phyloP scores from a whole-genome alignment of 768 basidiomycete genomes.

The Rhodotorula babjevae region DNA sequence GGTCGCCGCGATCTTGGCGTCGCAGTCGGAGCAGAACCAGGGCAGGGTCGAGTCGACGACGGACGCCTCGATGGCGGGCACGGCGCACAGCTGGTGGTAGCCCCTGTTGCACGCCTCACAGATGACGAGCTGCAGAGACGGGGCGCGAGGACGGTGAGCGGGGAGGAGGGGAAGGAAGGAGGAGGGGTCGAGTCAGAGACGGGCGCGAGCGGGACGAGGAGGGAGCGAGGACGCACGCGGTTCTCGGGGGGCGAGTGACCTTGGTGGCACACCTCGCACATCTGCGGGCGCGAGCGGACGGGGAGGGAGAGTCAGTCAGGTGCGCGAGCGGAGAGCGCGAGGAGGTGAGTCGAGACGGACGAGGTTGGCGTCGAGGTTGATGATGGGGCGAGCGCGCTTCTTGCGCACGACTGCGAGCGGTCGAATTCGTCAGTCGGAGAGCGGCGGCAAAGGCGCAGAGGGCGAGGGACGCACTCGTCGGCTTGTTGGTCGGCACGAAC shows the following conservation, averaged over 20 bases:
- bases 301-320: neutral
- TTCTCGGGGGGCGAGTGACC: slow-evolving; percentile 33
- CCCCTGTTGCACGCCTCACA: slow-evolving; percentile 32
- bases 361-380: slow-evolving; percentile 20
- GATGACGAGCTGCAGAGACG: slow-evolving; percentile 27
- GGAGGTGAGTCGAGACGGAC: neutral
- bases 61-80: slow-evolving; percentile 15
- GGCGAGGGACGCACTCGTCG: slow-evolving; percentile 15
- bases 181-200: too few species aligned
- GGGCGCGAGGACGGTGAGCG: neutral
- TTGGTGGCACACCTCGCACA: slow-evolving; percentile 19
- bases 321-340: neutral
- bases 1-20: slow-evolving; percentile 17
- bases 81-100: slow-evolving; percentile 30
- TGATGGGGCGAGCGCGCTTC: slow-evolving; percentile 8
- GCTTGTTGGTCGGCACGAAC: slow-evolving; percentile 34
- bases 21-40: slow-evolving; percentile 26
- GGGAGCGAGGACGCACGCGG: neutral
- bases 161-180: too few species aligned
- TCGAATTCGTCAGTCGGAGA: neutral
- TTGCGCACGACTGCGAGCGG: slow-evolving; percentile 13
- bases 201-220: too few species aligned
- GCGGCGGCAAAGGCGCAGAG: accelerated
- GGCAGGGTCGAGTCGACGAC: slow-evolving; percentile 23
- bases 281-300: neutral